phyloP scores from a whole-genome alignment of 371 early-diverging fungal species.

The Catenaria anguillulae region DNA sequence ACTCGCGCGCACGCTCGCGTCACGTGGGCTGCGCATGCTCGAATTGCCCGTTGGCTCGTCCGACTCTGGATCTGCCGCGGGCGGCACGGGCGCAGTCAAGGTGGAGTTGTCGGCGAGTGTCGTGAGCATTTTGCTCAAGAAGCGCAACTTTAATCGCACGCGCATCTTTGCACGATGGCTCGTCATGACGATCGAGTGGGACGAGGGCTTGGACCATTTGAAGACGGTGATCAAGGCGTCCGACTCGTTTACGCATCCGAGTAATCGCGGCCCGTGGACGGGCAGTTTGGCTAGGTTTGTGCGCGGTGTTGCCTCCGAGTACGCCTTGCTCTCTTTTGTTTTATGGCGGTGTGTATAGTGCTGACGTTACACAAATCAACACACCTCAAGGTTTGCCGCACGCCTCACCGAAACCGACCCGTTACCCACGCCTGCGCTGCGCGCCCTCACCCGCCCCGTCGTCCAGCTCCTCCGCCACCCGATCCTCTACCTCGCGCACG shows the following conservation, averaged over 20 bases:
- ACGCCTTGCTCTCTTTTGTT: no score
- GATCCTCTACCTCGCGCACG: conserved; percentile 68
- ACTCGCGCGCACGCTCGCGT: not conserved
- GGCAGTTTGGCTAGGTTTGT: not conserved
- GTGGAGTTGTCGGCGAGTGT: not conserved
- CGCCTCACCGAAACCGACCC: conserved; percentile 41
- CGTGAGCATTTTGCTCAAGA: not conserved
- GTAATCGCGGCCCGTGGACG: conserved; percentile 65
- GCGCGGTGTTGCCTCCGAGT: not conserved
- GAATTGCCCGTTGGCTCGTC: not conserved
- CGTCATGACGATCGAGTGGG: not conserved
- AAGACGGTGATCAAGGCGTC: conserved; percentile 58
- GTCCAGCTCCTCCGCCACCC: conserved; percentile 59
- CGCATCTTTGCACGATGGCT: not conserved
- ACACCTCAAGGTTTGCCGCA: no score
- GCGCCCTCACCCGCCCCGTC: conserved; percentile 65
- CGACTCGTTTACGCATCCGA: conserved; percentile 77
- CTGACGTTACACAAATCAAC: no score
- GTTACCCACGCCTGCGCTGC: conserved; percentile 36
- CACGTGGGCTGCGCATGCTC: conserved; percentile 1
- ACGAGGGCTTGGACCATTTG: conserved; percentile 31
- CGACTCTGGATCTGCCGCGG: not conserved
- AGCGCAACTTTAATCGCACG: not conserved
- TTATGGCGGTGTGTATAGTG: no score
- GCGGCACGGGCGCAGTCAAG: no score